phyloP scores from a whole-genome alignment of 331 rosid species.

The Dryas integrifolia region DNA sequence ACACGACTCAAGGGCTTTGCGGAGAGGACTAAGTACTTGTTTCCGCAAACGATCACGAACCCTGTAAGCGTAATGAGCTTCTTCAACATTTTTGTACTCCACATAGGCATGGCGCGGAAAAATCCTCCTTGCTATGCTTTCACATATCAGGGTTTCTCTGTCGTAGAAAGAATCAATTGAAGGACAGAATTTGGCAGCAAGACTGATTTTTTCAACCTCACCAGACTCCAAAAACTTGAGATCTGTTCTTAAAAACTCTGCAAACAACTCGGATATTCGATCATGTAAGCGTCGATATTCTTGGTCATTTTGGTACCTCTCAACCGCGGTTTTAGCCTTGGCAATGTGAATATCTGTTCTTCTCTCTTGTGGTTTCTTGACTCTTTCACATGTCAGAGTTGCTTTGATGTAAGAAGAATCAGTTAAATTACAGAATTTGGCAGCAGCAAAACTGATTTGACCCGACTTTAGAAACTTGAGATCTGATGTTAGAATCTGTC shows the following conservation, averaged over 20 bases:
- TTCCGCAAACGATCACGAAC: constrained; percentile 1
- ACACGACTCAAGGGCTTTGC: background rate
- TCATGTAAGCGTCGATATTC: background rate
- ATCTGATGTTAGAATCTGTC: background rate
- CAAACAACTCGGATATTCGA: constrained; percentile 8
- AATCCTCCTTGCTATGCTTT: constrained; percentile 1
- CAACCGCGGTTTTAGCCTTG: background rate
- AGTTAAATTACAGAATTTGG: background rate
- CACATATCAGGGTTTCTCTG: background rate
- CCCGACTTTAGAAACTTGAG: background rate
- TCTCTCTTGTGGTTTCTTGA: background rate
- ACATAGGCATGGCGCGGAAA: background rate
- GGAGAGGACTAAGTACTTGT: background rate
- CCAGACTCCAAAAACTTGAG: background rate
- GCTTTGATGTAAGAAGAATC: background rate
- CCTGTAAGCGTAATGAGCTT: background rate
- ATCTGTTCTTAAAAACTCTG: background rate
- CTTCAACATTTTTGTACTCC: background rate
- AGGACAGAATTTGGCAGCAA: background rate
- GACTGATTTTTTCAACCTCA: background rate
- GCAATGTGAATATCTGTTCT: background rate
- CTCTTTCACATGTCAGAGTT: background rate
- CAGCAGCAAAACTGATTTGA: background rate
- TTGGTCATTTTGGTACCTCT: background rate
- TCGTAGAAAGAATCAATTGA: background rate